Evolutionary conservation across 176 grass and related monocot species (phyloP).

Genomic region (Pontederia paniculata): DNA sequence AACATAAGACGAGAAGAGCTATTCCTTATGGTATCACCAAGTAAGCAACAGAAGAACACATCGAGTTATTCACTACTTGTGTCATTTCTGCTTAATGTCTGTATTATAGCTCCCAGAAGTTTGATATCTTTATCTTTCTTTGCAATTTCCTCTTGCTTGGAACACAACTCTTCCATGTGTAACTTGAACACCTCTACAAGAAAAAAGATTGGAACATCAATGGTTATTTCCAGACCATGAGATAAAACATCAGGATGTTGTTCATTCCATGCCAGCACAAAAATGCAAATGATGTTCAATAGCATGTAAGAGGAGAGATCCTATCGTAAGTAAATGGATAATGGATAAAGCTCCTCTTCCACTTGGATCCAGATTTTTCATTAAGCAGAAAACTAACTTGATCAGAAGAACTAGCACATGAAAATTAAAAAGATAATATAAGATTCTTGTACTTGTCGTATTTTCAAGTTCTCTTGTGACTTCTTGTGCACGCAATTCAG

Average conservation of each 20-base stretch:
- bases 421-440: neutral
- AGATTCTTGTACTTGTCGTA: constrained; percentile 52
- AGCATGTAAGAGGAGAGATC: too few species aligned
- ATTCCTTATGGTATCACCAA: too few species aligned
- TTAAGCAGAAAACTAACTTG: too few species aligned
- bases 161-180: constrained; percentile 87
- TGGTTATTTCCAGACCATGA: neutral
- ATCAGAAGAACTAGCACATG: too few species aligned
- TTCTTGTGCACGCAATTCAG: constrained; percentile 55
- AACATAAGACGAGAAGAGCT: too few species aligned
- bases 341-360: too few species aligned
- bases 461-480: constrained; percentile 87
- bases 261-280: neutral
- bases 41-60: too few species aligned
- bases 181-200: constrained; percentile 68
- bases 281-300: too few species aligned
- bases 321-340: too few species aligned
- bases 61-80: constrained; percentile 6
- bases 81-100: constrained; percentile 68
- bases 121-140: constrained; percentile 94
- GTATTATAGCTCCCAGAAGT: constrained; percentile 86
- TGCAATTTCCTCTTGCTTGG: constrained; percentile 82
- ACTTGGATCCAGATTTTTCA: too few species aligned
- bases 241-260: neutral
- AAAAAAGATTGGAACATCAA: constrained; percentile 2